Evolutionary conservation across 2,329 filamentous ascomycete genomes (phyloP).

Genomic region (Beauveria asiatica): DNA sequence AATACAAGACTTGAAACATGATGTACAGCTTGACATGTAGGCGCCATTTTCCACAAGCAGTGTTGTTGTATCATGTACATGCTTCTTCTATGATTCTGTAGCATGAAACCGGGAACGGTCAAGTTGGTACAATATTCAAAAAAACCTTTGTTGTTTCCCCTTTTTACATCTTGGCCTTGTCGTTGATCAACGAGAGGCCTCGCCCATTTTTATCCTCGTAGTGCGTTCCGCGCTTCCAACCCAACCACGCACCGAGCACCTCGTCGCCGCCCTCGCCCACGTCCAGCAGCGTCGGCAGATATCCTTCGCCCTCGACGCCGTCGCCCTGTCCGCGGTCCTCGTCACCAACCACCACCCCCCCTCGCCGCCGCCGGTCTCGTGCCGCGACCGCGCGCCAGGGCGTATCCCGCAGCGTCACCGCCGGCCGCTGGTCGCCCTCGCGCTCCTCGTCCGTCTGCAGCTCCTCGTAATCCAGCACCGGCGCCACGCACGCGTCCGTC

Average conservation of each 20-base stretch:
- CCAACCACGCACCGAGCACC: conserved; percentile 61
- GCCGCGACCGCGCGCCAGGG: conserved; percentile 53
- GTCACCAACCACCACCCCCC: conserved; percentile 13
- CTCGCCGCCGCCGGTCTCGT: conserved; percentile 10
- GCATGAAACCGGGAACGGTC: not conserved
- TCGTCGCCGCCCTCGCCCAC: conserved; percentile 68
- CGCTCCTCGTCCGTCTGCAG: conserved; percentile 44
- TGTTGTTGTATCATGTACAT: not conserved
- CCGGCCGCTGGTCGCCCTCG: conserved; percentile 62
- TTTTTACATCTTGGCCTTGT: conserved; percentile 25
- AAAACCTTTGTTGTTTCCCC: not conserved
- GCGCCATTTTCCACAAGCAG: too few species aligned
- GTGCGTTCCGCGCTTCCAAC: conserved; percentile 64
- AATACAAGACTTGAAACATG: not conserved
- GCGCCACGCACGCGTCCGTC: conserved; percentile 88
- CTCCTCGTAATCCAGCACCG: conserved; percentile 69
- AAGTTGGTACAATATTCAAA: too few species aligned
- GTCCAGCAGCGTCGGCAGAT: conserved; percentile 48
- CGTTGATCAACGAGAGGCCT: conserved; percentile 40
- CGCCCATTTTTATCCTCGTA: conserved; percentile 55
- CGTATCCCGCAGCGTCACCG: conserved; percentile 59
- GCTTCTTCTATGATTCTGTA: too few species aligned
- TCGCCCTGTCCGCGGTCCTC: conserved; percentile 50
- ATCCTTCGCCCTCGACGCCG: conserved; percentile 60
- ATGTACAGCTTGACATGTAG: too few species aligned